These are phyloP conservation scores for Schoenoplectus tabernaemontani DNA, from an alignment of 202 grass and related monocot genomes.

Conservation along the genomic window DNA sequence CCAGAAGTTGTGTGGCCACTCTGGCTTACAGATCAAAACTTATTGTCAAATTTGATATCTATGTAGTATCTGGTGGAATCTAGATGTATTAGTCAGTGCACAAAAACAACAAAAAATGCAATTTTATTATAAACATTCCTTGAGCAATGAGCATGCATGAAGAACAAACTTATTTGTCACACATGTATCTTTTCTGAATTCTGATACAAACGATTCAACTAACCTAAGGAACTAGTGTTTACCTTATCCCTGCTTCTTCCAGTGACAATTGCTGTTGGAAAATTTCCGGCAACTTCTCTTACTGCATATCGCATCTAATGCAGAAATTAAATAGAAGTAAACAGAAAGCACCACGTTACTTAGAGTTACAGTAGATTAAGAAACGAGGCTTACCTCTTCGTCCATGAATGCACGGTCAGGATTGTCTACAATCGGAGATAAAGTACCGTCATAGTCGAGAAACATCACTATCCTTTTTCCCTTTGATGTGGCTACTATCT, in stretches of 20 bases:
- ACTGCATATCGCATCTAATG: conserved; percentile 62
- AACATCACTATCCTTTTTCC: conserved; percentile 64
- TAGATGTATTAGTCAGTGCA: background rate
- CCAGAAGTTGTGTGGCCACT: background rate
- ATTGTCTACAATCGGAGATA: conserved; percentile 76
- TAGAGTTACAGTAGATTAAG: background rate
- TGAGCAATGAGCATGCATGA: background rate
- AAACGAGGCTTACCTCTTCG: conserved; percentile 36
- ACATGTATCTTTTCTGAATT: background rate
- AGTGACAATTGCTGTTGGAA: conserved; percentile 71
- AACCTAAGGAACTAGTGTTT: background rate
- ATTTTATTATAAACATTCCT: too few relatives aligned
- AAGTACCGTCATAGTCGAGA: conserved; percentile 88
- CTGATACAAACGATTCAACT: background rate
- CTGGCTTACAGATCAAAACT: background rate
- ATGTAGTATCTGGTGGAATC: background rate
- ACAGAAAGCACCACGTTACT: background rate
- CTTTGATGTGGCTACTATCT: conserved; percentile 35
- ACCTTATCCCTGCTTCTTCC: conserved; percentile 64
- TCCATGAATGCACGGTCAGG: conserved; percentile 71
- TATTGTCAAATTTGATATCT: background rate
- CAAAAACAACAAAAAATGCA: too few relatives aligned
- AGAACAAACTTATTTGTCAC: background rate
- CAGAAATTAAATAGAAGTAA: background rate
- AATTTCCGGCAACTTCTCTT: conserved; percentile 41